Conservation (phyloP, 2,329 filamentous ascomycete species). For the Raffaelea arxii region DNA sequence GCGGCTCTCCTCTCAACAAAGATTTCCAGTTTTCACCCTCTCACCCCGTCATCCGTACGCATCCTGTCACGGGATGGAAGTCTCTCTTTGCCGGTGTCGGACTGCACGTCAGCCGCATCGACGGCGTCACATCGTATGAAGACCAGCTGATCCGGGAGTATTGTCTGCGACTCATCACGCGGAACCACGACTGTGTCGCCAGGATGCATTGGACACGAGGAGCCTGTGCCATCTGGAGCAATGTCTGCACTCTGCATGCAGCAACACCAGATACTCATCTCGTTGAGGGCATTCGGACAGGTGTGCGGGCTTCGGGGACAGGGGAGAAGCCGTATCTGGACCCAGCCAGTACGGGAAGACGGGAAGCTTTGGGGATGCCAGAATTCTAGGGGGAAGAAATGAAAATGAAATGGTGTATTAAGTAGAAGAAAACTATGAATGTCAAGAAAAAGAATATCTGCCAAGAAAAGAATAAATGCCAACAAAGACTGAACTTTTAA, state of each 20-base stretch:
- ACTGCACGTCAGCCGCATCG: slow-evolving; percentile 25
- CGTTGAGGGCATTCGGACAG: slow-evolving; percentile 19
- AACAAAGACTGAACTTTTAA: too few species aligned
- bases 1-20: slow-evolving; percentile 41
- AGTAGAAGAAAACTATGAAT: too few species aligned
- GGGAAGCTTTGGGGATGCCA: slow-evolving; percentile 16
- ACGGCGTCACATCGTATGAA: slow-evolving; percentile 25
- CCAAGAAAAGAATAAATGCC: too few species aligned
- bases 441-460: too few species aligned
- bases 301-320: slow-evolving; percentile 26
- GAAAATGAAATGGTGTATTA: too few species aligned
- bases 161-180: slow-evolving; percentile 23
- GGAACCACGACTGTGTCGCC: slow-evolving; percentile 29
- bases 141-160: slow-evolving; percentile 26
- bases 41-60: slow-evolving; percentile 50
- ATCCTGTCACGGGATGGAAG: slow-evolving; percentile 55
- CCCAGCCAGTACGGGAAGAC: slow-evolving; percentile 20
- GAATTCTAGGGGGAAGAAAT: neutral
- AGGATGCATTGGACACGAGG: slow-evolving; percentile 28
- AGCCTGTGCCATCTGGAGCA: slow-evolving; percentile 30
- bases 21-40: slow-evolving; percentile 35
- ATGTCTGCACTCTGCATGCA: slow-evolving; percentile 20
- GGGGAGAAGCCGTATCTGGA: slow-evolving; percentile 28
- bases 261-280: slow-evolving; percentile 24
- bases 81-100: slow-evolving; percentile 24